phyloP scores from a whole-genome alignment of 805 yeast genomes.

The Dipodascus albidus region DNA sequence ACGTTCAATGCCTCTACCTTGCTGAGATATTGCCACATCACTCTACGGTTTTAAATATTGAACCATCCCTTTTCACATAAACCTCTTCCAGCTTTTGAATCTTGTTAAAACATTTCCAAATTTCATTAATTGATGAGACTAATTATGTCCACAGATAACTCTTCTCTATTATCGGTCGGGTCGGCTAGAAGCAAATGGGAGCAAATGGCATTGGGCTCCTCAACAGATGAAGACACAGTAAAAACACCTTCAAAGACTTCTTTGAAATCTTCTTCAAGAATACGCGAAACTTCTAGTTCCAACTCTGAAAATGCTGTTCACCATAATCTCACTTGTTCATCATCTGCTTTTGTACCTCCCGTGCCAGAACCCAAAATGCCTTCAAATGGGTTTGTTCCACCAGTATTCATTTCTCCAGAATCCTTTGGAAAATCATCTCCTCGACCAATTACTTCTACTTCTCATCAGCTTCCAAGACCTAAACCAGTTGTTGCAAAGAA shows the following conservation, averaged over 20 bases:
- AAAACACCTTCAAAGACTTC: background rate
- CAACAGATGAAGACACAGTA: background rate
- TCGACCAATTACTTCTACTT: background rate
- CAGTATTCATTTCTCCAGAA: slow-evolving; percentile 3
- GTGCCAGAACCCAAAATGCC: background rate
- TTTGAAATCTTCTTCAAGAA: background rate
- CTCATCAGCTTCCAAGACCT: slow-evolving; percentile 9
- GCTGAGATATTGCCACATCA: no score
- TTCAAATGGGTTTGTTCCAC: background rate
- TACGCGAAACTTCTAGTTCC: background rate
- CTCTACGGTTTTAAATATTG: no score
- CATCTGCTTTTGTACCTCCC: background rate
- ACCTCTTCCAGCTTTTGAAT: no score
- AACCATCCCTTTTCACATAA: no score
- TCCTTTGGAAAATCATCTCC: background rate
- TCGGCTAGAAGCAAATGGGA: slow-evolving; percentile 14
- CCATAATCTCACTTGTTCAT: no score
- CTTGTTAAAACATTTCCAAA: no score
- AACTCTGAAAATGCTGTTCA: background rate
- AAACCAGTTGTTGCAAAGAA: slow-evolving; percentile 10
- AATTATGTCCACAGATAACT: slow-evolving; percentile 9
- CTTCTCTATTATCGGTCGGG: slow-evolving; percentile 15
- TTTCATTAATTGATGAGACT: no score
- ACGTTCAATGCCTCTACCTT: no score
- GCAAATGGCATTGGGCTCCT: slow-evolving; percentile 9